Evolutionary conservation across 768 basidiomycete genomes (phyloP).

Genomic region (Boletus subparvulus): DNA sequence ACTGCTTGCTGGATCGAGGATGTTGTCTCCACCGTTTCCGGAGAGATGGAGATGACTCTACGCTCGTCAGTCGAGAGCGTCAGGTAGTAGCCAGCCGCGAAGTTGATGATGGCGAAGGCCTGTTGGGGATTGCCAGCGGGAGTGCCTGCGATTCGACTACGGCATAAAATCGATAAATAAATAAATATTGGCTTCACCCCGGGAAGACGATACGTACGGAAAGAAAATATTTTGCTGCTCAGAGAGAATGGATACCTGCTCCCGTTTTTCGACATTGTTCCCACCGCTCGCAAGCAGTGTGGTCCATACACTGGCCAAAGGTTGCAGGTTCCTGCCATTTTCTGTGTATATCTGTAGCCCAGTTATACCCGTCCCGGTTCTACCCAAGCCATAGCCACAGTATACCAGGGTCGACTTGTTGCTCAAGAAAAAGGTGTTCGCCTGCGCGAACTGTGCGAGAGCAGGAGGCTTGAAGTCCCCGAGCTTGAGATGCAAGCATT

Average conservation of each 20-base stretch:
- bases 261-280: constrained; percentile 10
- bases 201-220: background rate
- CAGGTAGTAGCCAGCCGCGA: constrained; percentile 10
- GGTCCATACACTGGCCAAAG: background rate
- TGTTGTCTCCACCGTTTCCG: background rate
- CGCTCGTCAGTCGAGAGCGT: constrained; percentile 1
- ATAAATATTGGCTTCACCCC: background rate
- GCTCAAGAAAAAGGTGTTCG: constrained; percentile 15
- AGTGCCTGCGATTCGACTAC: background rate
- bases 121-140: background rate
- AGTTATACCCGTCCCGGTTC: constrained; percentile 12
- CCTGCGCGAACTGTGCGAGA: constrained; percentile 15
- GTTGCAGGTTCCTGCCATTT: background rate
- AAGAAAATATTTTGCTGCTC: constrained; percentile 3
- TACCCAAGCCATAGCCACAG: constrained; percentile 13
- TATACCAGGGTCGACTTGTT: constrained; percentile 8
- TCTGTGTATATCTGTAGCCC: constrained; percentile 2
- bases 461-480: constrained; percentile 22
- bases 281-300: background rate
- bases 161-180: background rate
- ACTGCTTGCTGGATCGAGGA: background rate
- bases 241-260: constrained; percentile 5
- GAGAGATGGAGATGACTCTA: background rate
- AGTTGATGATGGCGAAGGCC: constrained; percentile 6
- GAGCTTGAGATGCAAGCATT: constrained; percentile 19